These are phyloP conservation scores for Craterostigma plantagineum DNA, from an alignment of 257 asterid genomes.

Conservation along the genomic window DNA sequence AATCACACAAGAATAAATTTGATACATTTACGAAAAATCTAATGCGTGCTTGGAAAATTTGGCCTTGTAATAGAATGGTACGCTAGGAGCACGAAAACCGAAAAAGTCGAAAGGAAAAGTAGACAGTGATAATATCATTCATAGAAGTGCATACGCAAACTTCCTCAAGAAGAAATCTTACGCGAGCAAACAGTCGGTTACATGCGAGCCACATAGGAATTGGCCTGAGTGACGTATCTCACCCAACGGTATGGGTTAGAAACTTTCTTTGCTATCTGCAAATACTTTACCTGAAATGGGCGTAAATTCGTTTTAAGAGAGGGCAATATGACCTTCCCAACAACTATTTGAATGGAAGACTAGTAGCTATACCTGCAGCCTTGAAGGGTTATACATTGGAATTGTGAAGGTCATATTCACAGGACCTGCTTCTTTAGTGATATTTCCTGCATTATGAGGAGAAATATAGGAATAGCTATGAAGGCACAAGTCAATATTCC, in stretches of 20 bases:
- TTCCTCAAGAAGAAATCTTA: too few relatives aligned
- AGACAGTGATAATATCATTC: too few relatives aligned
- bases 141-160: too few relatives aligned
- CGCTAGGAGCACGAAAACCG: too few relatives aligned
- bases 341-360: too few relatives aligned
- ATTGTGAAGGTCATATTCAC: slow-evolving; percentile 95
- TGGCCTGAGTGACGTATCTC: slow-evolving; percentile 90
- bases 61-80: too few relatives aligned
- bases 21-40: too few relatives aligned
- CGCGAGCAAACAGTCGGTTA: slow-evolving; percentile 11
- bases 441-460: slow-evolving; percentile 39
- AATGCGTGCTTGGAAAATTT: too few relatives aligned
- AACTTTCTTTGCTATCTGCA: slow-evolving; percentile 80
- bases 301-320: slow-evolving; percentile 6
- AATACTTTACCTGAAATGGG: slow-evolving; percentile 63
- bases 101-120: too few relatives aligned
- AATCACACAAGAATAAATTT: too few relatives aligned
- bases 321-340: not conserved
- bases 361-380: slow-evolving; percentile 57
- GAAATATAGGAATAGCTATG: not conserved
- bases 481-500: not conserved
- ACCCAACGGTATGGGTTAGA: slow-evolving; percentile 95
- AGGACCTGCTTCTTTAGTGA: slow-evolving; percentile 98
- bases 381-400: slow-evolving; percentile 95
- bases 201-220: slow-evolving; percentile 95